Conservation (phyloP, 2,329 filamentous ascomycete genomes). For the Byssochlamys sp. region DNA sequence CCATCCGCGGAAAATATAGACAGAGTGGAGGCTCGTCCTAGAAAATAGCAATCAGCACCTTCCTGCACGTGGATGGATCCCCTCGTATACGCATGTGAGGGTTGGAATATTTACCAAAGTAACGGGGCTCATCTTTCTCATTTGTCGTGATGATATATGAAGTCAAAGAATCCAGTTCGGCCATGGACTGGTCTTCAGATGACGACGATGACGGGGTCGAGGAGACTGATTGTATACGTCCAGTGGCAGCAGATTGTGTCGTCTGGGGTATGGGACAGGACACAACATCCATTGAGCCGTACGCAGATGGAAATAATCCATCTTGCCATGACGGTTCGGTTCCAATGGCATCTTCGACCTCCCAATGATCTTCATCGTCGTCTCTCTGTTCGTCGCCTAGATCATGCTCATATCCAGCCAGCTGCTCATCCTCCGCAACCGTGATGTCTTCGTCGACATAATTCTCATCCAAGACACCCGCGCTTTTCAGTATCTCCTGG, state of each 20-base stretch:
- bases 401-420: slow-evolving; percentile 10
- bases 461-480: slow-evolving; percentile 71
- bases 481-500: slow-evolving; percentile 75
- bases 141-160: slow-evolving; percentile 80
- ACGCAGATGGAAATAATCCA: not conserved
- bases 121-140: slow-evolving; percentile 78
- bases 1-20: slow-evolving; percentile 94
- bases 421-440: slow-evolving; percentile 13
- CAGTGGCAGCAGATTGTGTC: not conserved
- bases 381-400: slow-evolving; percentile 3
- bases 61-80: not conserved
- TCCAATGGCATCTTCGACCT: not conserved
- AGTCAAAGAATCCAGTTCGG: slow-evolving; percentile 37
- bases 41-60: slow-evolving; percentile 11
- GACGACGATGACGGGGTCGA: slow-evolving; percentile 1
- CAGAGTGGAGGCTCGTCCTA: slow-evolving; percentile 83
- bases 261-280: not conserved
- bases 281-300: not conserved
- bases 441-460: slow-evolving; percentile 47
- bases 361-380: slow-evolving; percentile 1
- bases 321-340: not conserved
- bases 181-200: slow-evolving; percentile 1
- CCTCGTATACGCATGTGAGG: not conserved
- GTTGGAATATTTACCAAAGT: slow-evolving; percentile 57
- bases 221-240: slow-evolving; percentile 7